Base-by-base conservation (phyloP, 2,329 filamentous ascomycete species). In the Claviceps cyperi region DNA sequence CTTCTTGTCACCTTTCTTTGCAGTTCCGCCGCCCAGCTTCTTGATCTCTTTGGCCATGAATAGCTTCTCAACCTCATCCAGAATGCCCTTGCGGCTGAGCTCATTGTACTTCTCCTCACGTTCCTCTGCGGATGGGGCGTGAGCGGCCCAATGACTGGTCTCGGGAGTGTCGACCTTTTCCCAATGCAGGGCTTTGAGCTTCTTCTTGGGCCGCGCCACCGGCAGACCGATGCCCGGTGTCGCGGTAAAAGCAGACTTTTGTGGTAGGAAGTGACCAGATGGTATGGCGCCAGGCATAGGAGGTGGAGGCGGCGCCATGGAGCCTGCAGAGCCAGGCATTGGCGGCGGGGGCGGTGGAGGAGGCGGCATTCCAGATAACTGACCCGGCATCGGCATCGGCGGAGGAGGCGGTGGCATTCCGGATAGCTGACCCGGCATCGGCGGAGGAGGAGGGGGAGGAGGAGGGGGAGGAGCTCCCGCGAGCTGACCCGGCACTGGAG, bases 141-240 rank as follows among this genome's bases (percentile, higher is more conserved):
- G 88, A 7, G 80, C 77, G 36, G 89, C 90, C 91, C 91, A 97
- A 59, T 96, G 86, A 49, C 91, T 96, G 47, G 88, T 85, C 64
- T 92, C 81, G 21, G 89, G 86, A 49, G 86, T 79, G 67, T 98
- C 92, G 50, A 98, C 88, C 73, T 97, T 97, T 69, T 98, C 92
- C 91, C 92, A 97, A 71, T 98, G 92, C 58, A 98, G 76, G 52
- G 91, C 91, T 80, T 98, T 98, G 67, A 98, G 87, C 75, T 97
- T 98, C 81, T 95, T 97, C 78, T 96, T 97, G 21, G 92, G 89
- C 58, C 91, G 76, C 48, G 89, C 86, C 53, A 89, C 85, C 37
- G 87, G 83, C 59, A 94, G 69, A 43, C 83, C 80, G 57, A 87
- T 73, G 7, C 79, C 77, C 21, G 67, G 60, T 11, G 80, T 69